Conservation (phyloP, 495 filamentous ascomycete species). For the Aspergillus panamensis region DNA sequence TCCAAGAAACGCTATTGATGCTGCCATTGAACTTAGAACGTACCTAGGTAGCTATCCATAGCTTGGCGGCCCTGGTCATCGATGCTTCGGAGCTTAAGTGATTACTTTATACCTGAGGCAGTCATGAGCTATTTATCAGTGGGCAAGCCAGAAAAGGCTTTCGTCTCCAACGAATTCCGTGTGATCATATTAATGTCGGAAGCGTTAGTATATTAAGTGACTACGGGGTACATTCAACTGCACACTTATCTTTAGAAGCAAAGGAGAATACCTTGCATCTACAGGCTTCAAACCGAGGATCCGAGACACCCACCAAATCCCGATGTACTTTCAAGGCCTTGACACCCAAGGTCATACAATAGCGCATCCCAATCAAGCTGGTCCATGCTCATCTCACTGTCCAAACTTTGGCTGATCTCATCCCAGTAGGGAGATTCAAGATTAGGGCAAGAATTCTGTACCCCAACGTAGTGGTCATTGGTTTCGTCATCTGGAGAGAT, state of each 20-base stretch:
- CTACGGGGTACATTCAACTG: too few relatives aligned
- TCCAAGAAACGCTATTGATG: neutral
- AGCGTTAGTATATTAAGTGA: too few relatives aligned
- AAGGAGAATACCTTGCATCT: too few relatives aligned
- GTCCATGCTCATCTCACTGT: neutral
- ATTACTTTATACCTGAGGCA: neutral
- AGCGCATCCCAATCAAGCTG: conserved; percentile 1
- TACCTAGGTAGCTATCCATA: neutral
- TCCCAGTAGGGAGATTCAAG: neutral
- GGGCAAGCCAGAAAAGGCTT: neutral
- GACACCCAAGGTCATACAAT: neutral
- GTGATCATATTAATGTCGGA: too few relatives aligned
- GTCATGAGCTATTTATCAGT: neutral
- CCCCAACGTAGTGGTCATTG: neutral
- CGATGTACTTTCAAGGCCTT: neutral
- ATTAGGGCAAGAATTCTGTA: neutral
- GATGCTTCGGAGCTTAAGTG: neutral
- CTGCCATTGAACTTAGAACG: neutral
- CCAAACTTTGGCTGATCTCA: neutral
- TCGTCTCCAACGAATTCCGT: neutral
- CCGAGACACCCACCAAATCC: too few relatives aligned
- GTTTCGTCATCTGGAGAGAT: too few relatives aligned
- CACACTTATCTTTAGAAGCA: too few relatives aligned
- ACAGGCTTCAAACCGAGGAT: too few relatives aligned
- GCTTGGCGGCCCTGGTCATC: neutral